Evolutionary conservation across 2,329 filamentous ascomycete genomes (phyloP).

Genomic region (Phialocephala subalpina): DNA sequence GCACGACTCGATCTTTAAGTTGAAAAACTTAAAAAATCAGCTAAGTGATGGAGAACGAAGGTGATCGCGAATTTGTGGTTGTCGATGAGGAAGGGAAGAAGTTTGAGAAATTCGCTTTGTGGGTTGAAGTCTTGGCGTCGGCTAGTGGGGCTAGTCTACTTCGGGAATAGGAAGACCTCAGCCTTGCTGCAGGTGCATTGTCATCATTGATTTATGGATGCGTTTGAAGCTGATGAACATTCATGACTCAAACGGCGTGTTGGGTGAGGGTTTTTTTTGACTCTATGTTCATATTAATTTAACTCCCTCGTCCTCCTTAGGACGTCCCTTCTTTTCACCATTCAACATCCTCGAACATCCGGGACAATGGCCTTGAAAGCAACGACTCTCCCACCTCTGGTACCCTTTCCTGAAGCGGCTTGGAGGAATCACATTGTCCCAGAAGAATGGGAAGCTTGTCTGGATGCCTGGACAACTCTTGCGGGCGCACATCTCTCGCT

Average conservation of each 20-base stretch:
- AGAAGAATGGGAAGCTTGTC: constrained; percentile 78
- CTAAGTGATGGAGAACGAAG: constrained; percentile 77
- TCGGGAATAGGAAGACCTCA: constrained; percentile 16
- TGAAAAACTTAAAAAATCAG: constrained; percentile 58
- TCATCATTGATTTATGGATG: constrained; percentile 16
- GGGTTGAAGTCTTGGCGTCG: constrained; percentile 37
- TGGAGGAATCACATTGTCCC: constrained; percentile 72
- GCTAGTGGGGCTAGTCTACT: constrained; percentile 25
- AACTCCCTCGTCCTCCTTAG: background rate
- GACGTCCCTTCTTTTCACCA: background rate
- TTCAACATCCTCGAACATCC: background rate
- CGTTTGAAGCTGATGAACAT: background rate
- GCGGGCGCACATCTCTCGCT: constrained; percentile 70
- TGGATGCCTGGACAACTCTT: constrained; percentile 79
- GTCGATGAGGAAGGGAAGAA: constrained; percentile 22
- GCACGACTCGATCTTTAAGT: constrained; percentile 82
- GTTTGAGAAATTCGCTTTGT: constrained; percentile 23
- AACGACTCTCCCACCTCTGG: constrained; percentile 71
- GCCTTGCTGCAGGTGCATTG: constrained; percentile 25
- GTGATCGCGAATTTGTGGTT: constrained; percentile 19
- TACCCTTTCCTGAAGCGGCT: constrained; percentile 75
- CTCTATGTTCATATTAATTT: constrained; percentile 11
- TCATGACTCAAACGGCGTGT: constrained; percentile 35
- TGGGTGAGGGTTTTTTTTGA: background rate
- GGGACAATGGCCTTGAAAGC: constrained; percentile 46